phyloP scores from a whole-genome alignment of 352 stramenopile genomes.

The Globisporangium ultimum region DNA sequence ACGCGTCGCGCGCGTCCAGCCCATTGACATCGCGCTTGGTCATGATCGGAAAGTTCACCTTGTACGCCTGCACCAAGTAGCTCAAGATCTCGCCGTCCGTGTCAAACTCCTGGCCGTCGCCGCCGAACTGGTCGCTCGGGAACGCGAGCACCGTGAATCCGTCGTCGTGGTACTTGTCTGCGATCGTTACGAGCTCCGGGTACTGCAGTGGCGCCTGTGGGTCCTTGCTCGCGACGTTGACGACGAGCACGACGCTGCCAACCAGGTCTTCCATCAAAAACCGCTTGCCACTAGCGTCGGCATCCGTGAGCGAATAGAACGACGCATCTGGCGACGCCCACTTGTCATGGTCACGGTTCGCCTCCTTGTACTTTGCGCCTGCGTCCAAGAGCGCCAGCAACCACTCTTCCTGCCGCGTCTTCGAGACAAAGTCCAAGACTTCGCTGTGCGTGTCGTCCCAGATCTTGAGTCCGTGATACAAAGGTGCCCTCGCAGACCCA shows the following conservation, averaged over 20 bases:
- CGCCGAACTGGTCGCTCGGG: conserved; percentile 78
- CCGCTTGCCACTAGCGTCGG: conserved; percentile 1
- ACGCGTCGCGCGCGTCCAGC: conserved; percentile 52
- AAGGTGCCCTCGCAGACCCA: conserved; percentile 1
- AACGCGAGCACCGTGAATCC: conserved; percentile 61
- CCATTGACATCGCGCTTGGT: conserved; percentile 77
- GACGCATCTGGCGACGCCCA: conserved; percentile 9
- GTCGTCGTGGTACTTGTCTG: conserved; percentile 35
- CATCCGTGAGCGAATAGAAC: conserved; percentile 16
- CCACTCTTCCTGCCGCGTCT: conserved; percentile 15
- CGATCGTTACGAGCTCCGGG: conserved; percentile 61
- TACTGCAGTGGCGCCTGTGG: conserved; percentile 71
- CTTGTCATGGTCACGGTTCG: neutral
- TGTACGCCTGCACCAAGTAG: conserved; percentile 24
- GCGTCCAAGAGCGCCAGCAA: conserved; percentile 14
- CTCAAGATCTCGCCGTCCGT: conserved; percentile 26
- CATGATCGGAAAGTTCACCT: conserved; percentile 33
- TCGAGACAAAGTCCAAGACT: conserved; percentile 14
- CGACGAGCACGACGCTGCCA: conserved; percentile 58
- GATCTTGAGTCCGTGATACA: conserved; percentile 13
- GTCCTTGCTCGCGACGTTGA: conserved; percentile 82
- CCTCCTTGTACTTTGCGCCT: conserved; percentile 14
- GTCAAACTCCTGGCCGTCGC: conserved; percentile 54
- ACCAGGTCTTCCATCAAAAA: conserved; percentile 19
- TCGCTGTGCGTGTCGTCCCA: conserved; percentile 11